Percentiles rank a stretch among this genome's conserved stretches.
Conservation (phyloP, 2,329 filamentous ascomycete genomes). For the Zasmidium citrigriseum region DNA sequence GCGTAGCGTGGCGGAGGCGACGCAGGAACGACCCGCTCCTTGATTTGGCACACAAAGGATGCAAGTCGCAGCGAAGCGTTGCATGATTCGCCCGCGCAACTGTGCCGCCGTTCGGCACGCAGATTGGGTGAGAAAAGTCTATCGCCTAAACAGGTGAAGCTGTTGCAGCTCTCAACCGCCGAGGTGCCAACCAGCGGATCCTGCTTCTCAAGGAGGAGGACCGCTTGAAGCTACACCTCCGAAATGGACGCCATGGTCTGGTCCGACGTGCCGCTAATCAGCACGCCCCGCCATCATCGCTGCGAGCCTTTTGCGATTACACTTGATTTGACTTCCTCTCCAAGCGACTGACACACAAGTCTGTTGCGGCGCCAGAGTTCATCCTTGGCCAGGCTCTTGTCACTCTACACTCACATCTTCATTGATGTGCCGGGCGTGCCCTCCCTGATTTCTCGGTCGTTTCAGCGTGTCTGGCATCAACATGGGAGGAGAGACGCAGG, state of each 20-base stretch:
- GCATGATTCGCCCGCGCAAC: neutral
- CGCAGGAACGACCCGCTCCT: neutral
- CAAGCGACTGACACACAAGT: neutral
- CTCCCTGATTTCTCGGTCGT: neutral
- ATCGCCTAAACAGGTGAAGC: neutral
- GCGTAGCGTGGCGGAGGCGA: neutral
- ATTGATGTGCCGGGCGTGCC: neutral
- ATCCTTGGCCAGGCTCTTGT: neutral
- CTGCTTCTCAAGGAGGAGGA: neutral
- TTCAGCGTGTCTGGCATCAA: neutral
- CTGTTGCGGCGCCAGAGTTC: neutral
- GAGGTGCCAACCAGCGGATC: neutral
- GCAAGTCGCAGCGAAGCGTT: neutral
- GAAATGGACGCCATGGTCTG: neutral
- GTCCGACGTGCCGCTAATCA: neutral
- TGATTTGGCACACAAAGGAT: neutral
- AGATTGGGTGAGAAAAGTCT: slow-evolving; percentile 1
- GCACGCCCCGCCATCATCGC: neutral
- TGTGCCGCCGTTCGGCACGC: neutral
- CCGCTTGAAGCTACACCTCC: neutral
- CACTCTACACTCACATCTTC: neutral
- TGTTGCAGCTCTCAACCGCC: neutral
- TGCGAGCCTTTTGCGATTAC: neutral
- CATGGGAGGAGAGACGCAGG: slow-evolving; percentile 4
- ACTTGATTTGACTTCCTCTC: neutral